A percentile compares a stretch with the other conserved stretches of the same genome.
phyloP scores from a whole-genome alignment of 345 rosid genomes.

The Eucalyptus sp. region DNA sequence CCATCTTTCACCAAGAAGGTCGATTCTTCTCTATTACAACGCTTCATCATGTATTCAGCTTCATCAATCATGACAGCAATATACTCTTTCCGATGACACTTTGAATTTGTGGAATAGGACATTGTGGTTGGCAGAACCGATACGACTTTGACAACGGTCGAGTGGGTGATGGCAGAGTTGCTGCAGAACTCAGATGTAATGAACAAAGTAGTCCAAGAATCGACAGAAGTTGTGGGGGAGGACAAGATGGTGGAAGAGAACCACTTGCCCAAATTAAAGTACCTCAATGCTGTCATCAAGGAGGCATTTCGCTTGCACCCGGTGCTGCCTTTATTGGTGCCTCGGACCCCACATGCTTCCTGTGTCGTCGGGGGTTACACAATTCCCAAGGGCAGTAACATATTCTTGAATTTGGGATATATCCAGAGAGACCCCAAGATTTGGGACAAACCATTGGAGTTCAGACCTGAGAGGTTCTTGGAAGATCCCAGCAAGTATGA shows the following conservation, averaged over 20 bases:
- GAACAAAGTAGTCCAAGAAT: not conserved
- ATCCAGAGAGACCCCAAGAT: not conserved
- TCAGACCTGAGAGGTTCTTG: not conserved
- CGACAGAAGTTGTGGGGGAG: not conserved
- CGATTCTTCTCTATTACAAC: not conserved
- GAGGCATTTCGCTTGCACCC: not conserved
- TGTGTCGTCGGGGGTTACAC: not conserved
- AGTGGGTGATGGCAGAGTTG: constrained; percentile 37
- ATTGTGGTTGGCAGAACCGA: not conserved
- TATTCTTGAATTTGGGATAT: not conserved
- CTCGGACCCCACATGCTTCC: not conserved
- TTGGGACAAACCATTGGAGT: not conserved
- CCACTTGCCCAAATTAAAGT: not conserved
- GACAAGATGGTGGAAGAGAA: not conserved
- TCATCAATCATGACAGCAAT: not conserved
- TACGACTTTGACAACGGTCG: constrained; percentile 23
- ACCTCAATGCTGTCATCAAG: not conserved
- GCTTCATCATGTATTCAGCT: not conserved
- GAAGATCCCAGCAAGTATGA: not conserved
- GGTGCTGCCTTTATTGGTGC: not conserved
- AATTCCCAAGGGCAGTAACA: not conserved
- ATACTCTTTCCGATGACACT: not conserved
- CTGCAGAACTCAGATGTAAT: constrained; percentile 7
- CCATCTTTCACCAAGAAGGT: no score
- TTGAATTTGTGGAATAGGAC: not conserved